phyloP scores from a whole-genome alignment of 208 protist genomes.

The Leishmania guyanensis region DNA sequence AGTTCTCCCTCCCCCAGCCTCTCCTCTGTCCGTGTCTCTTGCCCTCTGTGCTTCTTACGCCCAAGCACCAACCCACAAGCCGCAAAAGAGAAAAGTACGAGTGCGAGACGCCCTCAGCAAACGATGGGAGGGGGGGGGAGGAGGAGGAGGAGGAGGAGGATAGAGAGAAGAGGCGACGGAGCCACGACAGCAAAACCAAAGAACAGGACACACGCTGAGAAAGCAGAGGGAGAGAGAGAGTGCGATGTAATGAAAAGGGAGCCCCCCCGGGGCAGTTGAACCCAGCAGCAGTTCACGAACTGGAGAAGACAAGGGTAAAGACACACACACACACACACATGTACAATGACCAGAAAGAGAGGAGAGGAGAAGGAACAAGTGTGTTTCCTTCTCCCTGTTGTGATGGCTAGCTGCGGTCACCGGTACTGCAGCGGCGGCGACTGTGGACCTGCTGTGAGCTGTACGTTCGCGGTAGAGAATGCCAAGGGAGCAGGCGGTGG shows the following conservation, averaged over 20 bases:
- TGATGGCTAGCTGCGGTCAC: neutral
- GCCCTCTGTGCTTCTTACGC: neutral
- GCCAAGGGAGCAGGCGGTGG: neutral
- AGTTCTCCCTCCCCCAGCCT: neutral
- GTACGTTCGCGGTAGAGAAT: neutral
- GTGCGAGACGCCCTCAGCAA: neutral
- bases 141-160: neutral
- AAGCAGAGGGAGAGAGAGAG: too few species aligned
- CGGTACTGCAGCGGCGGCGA: neutral
- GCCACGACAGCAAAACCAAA: too few species aligned
- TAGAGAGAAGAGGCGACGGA: neutral
- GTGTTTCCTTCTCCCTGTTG: neutral
- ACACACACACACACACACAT: too few species aligned
- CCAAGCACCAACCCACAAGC: neutral
- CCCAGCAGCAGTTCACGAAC: too few species aligned
- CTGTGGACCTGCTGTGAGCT: neutral
- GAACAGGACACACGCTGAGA: too few species aligned
- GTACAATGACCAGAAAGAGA: neutral
- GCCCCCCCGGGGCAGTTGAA: too few species aligned
- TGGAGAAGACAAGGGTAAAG: too few species aligned
- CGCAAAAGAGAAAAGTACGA: neutral
- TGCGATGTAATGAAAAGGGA: too few species aligned
- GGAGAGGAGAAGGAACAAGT: neutral
- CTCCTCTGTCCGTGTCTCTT: neutral
- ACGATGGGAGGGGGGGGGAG: neutral